These are phyloP conservation scores for Candida caryicola DNA, from an alignment of 805 yeast genomes.

Conservation along the genomic window DNA sequence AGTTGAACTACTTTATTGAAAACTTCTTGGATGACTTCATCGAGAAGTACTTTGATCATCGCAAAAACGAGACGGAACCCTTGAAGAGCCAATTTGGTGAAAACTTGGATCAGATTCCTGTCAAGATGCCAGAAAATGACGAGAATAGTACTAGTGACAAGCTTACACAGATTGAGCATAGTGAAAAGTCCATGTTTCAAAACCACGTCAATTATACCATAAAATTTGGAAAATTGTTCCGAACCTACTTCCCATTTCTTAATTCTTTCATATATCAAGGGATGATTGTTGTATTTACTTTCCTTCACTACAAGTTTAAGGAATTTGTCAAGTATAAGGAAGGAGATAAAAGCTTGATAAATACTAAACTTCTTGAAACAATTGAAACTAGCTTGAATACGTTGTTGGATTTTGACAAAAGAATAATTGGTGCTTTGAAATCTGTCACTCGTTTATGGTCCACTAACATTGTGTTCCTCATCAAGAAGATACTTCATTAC, in stretches of 20 bases:
- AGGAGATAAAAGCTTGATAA: slow-evolving; percentile 8
- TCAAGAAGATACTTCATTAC: slow-evolving; percentile 28
- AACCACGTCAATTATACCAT: slow-evolving; percentile 6
- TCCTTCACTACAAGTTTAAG: slow-evolving; percentile 42
- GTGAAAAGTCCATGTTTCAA: neutral
- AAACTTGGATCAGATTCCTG: neutral
- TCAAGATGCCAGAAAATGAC: neutral
- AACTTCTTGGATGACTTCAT: slow-evolving; percentile 21
- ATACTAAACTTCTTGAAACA: slow-evolving; percentile 18
- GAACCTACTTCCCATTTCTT: slow-evolving; percentile 43
- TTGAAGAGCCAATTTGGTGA: neutral
- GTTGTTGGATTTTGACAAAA: slow-evolving; percentile 23
- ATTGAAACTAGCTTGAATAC: slow-evolving; percentile 22
- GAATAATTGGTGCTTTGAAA: slow-evolving; percentile 17
- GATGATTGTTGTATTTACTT: slow-evolving; percentile 47
- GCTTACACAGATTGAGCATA: neutral
- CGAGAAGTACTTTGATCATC: slow-evolving; percentile 10
- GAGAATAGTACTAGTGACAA: neutral
- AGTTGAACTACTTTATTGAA: slow-evolving; percentile 31
- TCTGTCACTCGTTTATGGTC: slow-evolving; percentile 31
- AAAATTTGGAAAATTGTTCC: slow-evolving; percentile 34
- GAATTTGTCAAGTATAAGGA: slow-evolving; percentile 28
- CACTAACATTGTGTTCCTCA: slow-evolving; percentile 28
- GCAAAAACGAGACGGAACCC: neutral
- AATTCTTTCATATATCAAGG: slow-evolving; percentile 52